Evolutionary conservation across 2,329 filamentous ascomycete genomes (phyloP), one percentile per base, ranked within the genome.

Genomic region (Colletotrichum spinosum): DNA sequence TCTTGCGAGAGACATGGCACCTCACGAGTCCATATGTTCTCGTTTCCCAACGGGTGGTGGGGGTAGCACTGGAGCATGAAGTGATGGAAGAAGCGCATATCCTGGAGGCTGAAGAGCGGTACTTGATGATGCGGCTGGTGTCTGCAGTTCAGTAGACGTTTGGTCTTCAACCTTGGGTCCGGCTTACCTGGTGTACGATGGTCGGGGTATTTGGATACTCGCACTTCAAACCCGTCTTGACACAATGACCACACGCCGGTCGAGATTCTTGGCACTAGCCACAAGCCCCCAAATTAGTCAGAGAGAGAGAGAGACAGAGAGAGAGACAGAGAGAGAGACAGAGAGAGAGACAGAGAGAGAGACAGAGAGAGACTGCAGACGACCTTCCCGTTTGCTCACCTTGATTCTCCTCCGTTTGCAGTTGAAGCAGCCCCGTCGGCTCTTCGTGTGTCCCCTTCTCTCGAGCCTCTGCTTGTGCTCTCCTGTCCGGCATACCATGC

Each of bases 31-130:
- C 90, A 92, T 12, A 90, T 81, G 8, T 83, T 80, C 68, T 92
- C 88, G 67, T 89, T 88, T 45, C 87, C 88, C 15, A 91, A 76
- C 0, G 90, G 89, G 33, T 91, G 81, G 73, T 88, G 85, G 2
- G 89, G 90, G 70, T 87, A 88, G 69, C 86, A 89, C 41, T 83
- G 80, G 35, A 85, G 77, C 13, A 91, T 76, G 69, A 90, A 91
- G 73, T 91, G 87, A 72, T 91, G 88, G 70, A 91, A 91, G 73
- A 90, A 84, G 42, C 88, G 84, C 88, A 91, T 90, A 70, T 91
- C 89, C 54, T 87, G 84, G 60, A 88, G 70, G 56, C 81, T 87
- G 72, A 89, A 89, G 0, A 88, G 74, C 3, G 84, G 86, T n/a
- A 86, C 81, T 68, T 86, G 85, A 68, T 84, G 78, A 67, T 84